Base-by-base conservation (phyloP, 2,329 filamentous ascomycete species). In the Paraphaeosphaeria sporulosa region DNA sequence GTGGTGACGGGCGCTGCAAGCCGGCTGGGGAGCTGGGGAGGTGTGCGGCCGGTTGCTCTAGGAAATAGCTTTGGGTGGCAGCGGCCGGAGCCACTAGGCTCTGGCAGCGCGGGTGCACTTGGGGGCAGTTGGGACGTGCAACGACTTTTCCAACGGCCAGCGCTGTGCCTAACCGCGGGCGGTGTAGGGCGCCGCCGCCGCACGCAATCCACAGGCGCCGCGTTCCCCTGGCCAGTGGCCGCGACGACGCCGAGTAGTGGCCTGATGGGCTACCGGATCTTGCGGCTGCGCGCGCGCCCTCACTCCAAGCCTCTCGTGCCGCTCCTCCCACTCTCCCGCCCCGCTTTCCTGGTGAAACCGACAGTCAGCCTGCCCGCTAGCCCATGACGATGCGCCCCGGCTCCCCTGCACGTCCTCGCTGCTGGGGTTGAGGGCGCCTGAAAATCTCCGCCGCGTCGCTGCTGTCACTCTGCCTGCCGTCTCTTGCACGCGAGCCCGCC, bases 391-490 rank as follows among this genome's bases (percentile, higher is more conserved):
- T 54, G 59, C 42, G 19, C 43, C 57, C 32, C 51, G 34, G 34
- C 47, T 34, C 54, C 44, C 2, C 54, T 38, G 27, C 10, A 8
- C 15, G 23, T 27, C 30, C 2, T 8, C 30, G 30, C 30, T 32
- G 30, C 30, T 21, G 19, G 40, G 32, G 38, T 6, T 6, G 32
- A 17, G 36, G 48, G 21, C 48, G 59, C 59, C 59, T 61, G 59
- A 58, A 57, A 61, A 61, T 61, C 55, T 58, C 59, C 59, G 58
- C 27, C 43, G 25, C 51, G 1, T 36, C 47, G n/a, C 27, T 6
- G 36, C 36, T 32, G 30, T 12, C 30, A 9, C 30, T 12, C 30
- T 32, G 7, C 38, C 38, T 40, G 38, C 17, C 15, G 17, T 40
- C 5, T 40, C 17, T 40, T 3, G 38, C 38, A 40, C 38, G n/a